Percentiles rank a stretch among this genome's conserved stretches.
phyloP scores from a whole-genome alignment of 2,329 filamentous ascomycete species.

The Ophiostoma piceae region DNA sequence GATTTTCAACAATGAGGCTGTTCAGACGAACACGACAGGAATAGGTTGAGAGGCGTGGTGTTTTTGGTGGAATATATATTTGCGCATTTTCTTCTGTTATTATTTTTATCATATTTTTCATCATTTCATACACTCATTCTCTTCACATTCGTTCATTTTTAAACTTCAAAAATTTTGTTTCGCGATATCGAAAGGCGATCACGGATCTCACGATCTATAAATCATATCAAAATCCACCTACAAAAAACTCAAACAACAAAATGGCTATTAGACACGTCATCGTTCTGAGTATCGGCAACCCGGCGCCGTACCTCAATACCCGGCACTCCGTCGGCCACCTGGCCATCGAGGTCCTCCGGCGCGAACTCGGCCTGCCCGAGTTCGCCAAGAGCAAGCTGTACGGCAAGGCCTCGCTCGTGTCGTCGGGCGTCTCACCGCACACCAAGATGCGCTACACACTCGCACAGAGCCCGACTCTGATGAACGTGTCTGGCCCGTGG shows the following conservation, averaged over 20 bases:
- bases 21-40: background rate
- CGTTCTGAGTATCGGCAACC: conserved; percentile 84
- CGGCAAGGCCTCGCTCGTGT: conserved; percentile 47
- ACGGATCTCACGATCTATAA: background rate
- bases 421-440: conserved; percentile 23
- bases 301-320: conserved; percentile 65
- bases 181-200: background rate
- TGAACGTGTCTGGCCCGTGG: conserved; percentile 79
- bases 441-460: conserved; percentile 54
- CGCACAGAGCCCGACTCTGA: conserved; percentile 68
- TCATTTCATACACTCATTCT: background rate
- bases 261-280: conserved; percentile 50
- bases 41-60: background rate
- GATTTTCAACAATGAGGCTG: conserved; percentile 8
- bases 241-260: background rate
- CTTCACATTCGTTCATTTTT: background rate
- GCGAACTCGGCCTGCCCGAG: conserved; percentile 44
- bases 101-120: background rate
- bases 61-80: background rate
- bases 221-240: too few species aligned
- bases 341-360: conserved; percentile 59
- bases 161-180: background rate
- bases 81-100: background rate
- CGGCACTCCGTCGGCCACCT: conserved; percentile 85
- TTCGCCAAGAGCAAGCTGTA: conserved; percentile 44